phyloP scores from a whole-genome alignment of 73 alveolate species.

The Paraurostyla sp. region DNA sequence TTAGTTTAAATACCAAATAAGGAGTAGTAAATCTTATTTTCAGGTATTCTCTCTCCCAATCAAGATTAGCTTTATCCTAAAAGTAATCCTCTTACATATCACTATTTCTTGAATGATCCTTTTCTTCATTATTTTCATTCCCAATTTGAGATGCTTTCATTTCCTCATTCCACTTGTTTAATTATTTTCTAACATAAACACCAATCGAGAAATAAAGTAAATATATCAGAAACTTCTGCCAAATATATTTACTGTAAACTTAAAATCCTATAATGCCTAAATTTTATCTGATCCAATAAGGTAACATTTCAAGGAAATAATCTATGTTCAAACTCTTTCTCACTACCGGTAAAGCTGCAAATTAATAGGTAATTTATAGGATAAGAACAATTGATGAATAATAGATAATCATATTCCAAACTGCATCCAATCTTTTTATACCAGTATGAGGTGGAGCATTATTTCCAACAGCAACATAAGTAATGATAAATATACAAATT shows the following conservation, averaged over 20 bases:
- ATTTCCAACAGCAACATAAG: constrained; percentile 54
- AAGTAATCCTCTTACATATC: constrained; percentile 43
- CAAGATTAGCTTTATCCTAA: constrained; percentile 40
- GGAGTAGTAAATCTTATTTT: constrained; percentile 57
- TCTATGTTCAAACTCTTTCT: constrained; percentile 25
- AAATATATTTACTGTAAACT: constrained; percentile 38
- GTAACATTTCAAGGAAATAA: constrained; percentile 5
- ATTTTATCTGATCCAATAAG: constrained; percentile 26
- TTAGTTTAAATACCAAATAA: constrained; percentile 28
- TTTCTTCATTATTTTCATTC: not conserved
- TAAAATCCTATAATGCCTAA: constrained; percentile 37
- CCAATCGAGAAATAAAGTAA: constrained; percentile 42
- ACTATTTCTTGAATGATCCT: constrained; percentile 49
- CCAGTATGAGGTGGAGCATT: constrained; percentile 43
- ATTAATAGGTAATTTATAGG: constrained; percentile 40
- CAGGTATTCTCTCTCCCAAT: constrained; percentile 36
- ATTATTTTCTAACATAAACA: constrained; percentile 48
- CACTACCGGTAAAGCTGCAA: constrained; percentile 43
- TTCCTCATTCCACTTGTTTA: constrained; percentile 8
- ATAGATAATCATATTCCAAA: constrained; percentile 45
- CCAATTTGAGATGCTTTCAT: not conserved
- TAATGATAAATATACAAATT: constrained; percentile 40
- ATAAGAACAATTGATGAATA: constrained; percentile 4
- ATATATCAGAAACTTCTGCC: constrained; percentile 48
- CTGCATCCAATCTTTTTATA: constrained; percentile 39